Conservation (phyloP, 768 basidiomycete genomes). For the Podaxis pistillaris region DNA sequence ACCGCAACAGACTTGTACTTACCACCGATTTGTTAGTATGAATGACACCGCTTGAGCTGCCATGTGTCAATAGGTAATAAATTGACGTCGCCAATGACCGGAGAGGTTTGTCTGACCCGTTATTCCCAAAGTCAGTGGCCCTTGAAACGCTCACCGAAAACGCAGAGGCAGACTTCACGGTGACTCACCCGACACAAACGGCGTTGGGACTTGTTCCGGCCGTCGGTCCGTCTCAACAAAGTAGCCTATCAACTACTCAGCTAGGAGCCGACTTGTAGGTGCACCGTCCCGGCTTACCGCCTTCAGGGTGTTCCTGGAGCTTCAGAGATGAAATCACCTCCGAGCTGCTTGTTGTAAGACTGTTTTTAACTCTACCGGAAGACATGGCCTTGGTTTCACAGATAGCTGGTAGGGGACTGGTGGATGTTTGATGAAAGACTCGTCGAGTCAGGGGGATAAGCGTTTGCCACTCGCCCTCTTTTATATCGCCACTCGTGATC, state of each 20-base stretch:
- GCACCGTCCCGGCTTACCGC: neutral
- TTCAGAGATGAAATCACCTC: conserved; percentile 1
- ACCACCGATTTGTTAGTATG: conserved; percentile 51
- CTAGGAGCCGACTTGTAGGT: no score
- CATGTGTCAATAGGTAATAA: conserved; percentile 45
- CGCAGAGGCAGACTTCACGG: neutral
- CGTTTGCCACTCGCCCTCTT: no score
- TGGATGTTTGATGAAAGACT: neutral
- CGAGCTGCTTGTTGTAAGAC: neutral
- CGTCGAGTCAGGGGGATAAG: neutral
- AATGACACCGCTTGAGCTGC: conserved; percentile 37
- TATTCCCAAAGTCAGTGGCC: neutral
- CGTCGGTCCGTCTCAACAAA: conserved; percentile 18
- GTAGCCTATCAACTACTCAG: conserved; percentile 16
- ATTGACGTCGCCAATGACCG: conserved; percentile 43
- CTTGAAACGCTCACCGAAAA: neutral
- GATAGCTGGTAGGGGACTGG: neutral
- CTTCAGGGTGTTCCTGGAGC: neutral
- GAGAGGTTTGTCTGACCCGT: conserved; percentile 15
- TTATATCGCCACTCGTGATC: no score
- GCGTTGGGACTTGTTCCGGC: conserved; percentile 14
- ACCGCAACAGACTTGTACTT: conserved; percentile 16
- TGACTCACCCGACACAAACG: conserved; percentile 19
- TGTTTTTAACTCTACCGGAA: neutral
- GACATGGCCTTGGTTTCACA: neutral